Evolutionary conservation across 2,329 filamentous ascomycete species (phyloP), one percentile per base, ranked within the genome.

Genomic region (Fusarium sp.): DNA sequence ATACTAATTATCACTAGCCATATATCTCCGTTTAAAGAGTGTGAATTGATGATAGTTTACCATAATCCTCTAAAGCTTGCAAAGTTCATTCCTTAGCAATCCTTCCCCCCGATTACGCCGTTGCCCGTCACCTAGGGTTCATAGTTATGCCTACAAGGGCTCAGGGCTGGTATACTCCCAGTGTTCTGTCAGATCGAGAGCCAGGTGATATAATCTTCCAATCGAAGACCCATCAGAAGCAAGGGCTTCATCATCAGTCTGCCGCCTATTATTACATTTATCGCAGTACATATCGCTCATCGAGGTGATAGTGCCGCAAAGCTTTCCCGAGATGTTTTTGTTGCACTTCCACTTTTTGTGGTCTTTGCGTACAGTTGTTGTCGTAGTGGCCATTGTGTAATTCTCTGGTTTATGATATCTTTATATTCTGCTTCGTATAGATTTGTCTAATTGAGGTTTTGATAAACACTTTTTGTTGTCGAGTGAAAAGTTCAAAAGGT

Each of bases 341-440:
- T 66, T 65, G 13, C 63, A 66, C 15, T 58, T 66, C 63, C 63
- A 66, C 42, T 66, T 66, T 30, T 66, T 66, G 61, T 66, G 63
- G 36, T 66, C 63, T 30, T 60, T 63, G 9, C 60, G 53, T 9
- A 38, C 4, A 0, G n/a, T 35, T 3, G 58, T 56, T 6, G 53
- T 44, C 1, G 32, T 60, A 9, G 11, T 18, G 15, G 53, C 17
- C 60, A 63, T 63, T 2, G 0, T 22, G 14, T 1, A 14, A 12
- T 6, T 24, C 5, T 20, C 11, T 18, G 14, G 14, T 6, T 6
- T 41, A 3, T 38, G 5, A 20, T 1, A 6, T 22, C 1, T 4
- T 24, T 24, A 1, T 12, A 0, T 35, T 24, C 2, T 20, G 6
- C 22, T 51, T 20, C 1, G 12, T 8, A 6, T 11, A 8, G 4